Percentiles rank a stretch among this genome's conserved stretches.
These are phyloP conservation scores for Spathaspora sp. DNA, from an alignment of 805 yeast genomes.

Conservation along the genomic window DNA sequence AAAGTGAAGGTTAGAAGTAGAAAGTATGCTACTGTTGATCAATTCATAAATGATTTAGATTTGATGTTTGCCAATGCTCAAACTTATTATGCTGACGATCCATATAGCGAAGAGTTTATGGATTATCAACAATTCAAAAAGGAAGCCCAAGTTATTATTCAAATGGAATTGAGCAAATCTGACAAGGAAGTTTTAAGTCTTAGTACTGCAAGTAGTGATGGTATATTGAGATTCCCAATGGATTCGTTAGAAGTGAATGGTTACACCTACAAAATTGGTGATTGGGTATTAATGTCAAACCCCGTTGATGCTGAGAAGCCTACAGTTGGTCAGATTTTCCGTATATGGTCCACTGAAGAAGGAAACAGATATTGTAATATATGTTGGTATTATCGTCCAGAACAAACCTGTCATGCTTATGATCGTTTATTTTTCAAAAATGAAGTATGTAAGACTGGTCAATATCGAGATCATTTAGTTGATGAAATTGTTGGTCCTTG, in stretches of 20 bases:
- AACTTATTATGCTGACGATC: conserved; percentile 48
- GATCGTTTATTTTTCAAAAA: conserved; percentile 88
- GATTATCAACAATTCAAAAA: conserved; percentile 65
- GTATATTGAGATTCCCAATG: conserved; percentile 67
- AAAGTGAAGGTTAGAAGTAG: conserved; percentile 82
- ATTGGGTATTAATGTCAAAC: conserved; percentile 87
- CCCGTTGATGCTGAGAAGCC: conserved; percentile 88
- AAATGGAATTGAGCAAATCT: conserved; percentile 73
- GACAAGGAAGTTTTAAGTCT: conserved; percentile 65
- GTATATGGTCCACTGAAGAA: conserved; percentile 90
- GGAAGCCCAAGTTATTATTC: conserved; percentile 53
- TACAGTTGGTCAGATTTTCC: conserved; percentile 88
- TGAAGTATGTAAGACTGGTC: conserved; percentile 96
- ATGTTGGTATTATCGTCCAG: conserved; percentile 98
- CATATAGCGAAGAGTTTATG: conserved; percentile 53
- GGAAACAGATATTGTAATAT: conserved; percentile 82
- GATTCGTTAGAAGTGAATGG: conserved; percentile 73
- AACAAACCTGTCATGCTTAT: conserved; percentile 91
- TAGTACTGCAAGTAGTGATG: conserved; percentile 41
- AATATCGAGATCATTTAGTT: conserved; percentile 88
- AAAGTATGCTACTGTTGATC: conserved; percentile 71
- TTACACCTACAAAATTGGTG: conserved; percentile 78
- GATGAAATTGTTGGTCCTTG: conserved; percentile 91
- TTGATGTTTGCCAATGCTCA: conserved; percentile 74
- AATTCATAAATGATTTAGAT: conserved; percentile 73